Evolutionary conservation across 2,329 filamentous ascomycete species (phyloP), one percentile per base, ranked within the genome.

Genomic region (Gaeumannomyces tritici): DNA sequence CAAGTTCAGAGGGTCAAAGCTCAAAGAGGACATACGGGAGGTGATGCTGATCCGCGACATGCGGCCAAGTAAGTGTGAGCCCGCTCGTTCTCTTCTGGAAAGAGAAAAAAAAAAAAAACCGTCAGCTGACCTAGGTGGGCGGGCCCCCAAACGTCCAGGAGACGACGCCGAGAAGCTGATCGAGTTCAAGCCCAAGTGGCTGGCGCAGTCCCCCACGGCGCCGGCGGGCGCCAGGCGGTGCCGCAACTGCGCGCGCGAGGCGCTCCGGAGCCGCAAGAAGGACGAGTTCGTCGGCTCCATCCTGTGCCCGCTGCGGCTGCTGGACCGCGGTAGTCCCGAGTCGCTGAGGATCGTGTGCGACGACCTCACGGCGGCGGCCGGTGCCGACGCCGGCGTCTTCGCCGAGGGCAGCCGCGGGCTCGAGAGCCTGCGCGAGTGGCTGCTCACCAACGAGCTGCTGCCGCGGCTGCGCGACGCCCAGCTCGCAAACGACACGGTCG

Each of bases 131-230:
- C 6, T 12, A 28, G 28, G 24, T 21, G n/a, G n/a, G n/a, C n/a
- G n/a, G n/a, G n/a, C n/a, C n/a, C n/a, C n/a, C n/a, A n/a, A 2
- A 21, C 18, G 47, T 27, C 31, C 21, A 60, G 58, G 58, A 18
- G 28, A 60, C 24, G 5, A 27, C 7, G 21, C 51, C 18, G 58
- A 60, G 35, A 60, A n/a, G 47, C 35, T 57, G 51, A 56, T 61
- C 29, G 60, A 61, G 60, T 89, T 93, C 75, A 95, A 95, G 72
- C 90, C 90, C 18, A 95, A 95, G 74, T 95, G 90, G 90, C 82
- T 95, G 29, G 76, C 81, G 11, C 89, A 92, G 71, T 93, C 89
- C 2, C 89, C 87, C 4, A 86, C 84, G 51, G 89, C 90, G 0
- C 90, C 90, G 1, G 29, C 70, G 0, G 73, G 76, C 31, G 83